A percentile compares a stretch with the other conserved stretches of the same genome.
Evolutionary conservation across 352 stramenopile genomes (phyloP).

Genomic region (Pythium oligandrum): DNA sequence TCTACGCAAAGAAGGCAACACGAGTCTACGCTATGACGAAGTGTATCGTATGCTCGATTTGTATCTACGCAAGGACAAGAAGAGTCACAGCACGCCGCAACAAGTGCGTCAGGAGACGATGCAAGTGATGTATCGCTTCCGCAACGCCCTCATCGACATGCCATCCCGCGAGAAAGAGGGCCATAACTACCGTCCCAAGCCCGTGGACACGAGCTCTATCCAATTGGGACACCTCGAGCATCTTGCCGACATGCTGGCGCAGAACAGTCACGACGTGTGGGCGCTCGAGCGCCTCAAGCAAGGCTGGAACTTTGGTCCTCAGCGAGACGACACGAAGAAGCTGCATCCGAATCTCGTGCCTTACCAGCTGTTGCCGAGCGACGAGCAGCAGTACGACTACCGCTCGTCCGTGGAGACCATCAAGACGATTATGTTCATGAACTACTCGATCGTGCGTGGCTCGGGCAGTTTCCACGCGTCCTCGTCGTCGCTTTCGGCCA

Average conservation of each 20-base stretch:
- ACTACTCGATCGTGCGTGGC: conserved; percentile 67
- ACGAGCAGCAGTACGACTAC: conserved; percentile 83
- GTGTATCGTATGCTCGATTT: conserved; percentile 82
- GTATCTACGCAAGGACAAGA: conserved; percentile 77
- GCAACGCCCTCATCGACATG: conserved; percentile 86
- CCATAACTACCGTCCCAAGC: conserved; percentile 84
- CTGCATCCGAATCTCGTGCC: conserved; percentile 78
- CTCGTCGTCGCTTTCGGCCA: neutral
- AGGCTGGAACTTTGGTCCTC: conserved; percentile 70
- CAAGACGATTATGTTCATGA: conserved; percentile 87
- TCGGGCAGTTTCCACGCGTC: conserved; percentile 58
- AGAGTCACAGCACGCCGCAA: conserved; percentile 52
- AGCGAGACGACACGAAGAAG: conserved; percentile 72
- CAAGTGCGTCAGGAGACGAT: conserved; percentile 72
- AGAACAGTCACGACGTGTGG: conserved; percentile 88
- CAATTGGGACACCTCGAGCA: conserved; percentile 68
- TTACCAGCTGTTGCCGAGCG: conserved; percentile 73
- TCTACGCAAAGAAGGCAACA: conserved; percentile 59
- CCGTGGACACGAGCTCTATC: conserved; percentile 69
- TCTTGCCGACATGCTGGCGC: conserved; percentile 67
- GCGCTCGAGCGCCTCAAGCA: conserved; percentile 79
- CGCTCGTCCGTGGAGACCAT: conserved; percentile 83
- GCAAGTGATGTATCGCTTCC: conserved; percentile 86
- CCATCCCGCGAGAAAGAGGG: conserved; percentile 84
- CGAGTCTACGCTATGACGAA: conserved; percentile 82